phyloP scores from a whole-genome alignment of 2,329 filamentous ascomycete species.

The Polychaeton citri region DNA sequence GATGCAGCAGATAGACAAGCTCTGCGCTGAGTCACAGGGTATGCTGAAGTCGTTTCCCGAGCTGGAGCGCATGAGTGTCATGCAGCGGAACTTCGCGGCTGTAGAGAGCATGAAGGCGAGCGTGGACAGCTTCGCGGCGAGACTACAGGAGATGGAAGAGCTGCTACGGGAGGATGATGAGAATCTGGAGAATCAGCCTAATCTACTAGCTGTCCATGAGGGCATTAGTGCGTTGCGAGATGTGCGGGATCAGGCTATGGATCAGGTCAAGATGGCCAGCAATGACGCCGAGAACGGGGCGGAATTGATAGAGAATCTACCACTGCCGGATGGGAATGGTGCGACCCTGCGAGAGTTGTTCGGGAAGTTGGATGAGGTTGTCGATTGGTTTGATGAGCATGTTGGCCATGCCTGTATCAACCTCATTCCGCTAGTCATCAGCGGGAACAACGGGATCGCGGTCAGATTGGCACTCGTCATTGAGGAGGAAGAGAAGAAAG shows the following conservation, averaged over 20 bases:
- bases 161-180: slow-evolving; percentile 74
- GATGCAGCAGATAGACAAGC: slow-evolving; percentile 95
- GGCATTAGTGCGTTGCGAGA: slow-evolving; percentile 84
- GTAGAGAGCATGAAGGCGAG: slow-evolving; percentile 88
- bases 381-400: slow-evolving; percentile 94
- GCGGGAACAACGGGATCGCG: slow-evolving; percentile 77
- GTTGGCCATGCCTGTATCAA: slow-evolving; percentile 80
- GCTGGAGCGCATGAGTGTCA: slow-evolving; percentile 83
- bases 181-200: slow-evolving; percentile 81
- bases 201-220: slow-evolving; percentile 79
- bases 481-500: slow-evolving; percentile 91
- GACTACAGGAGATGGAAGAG: slow-evolving; percentile 60
- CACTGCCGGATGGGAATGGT: slow-evolving; percentile 49
- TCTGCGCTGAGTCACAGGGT: slow-evolving; percentile 92
- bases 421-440: slow-evolving; percentile 72
- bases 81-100: slow-evolving; percentile 89
- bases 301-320: slow-evolving; percentile 68
- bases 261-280: slow-evolving; percentile 58
- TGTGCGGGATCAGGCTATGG: slow-evolving; percentile 90
- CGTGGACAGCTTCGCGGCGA: slow-evolving; percentile 72
- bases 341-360: slow-evolving; percentile 85
- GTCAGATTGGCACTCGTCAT: slow-evolving; percentile 86
- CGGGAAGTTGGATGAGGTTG: slow-evolving; percentile 66
- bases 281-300: slow-evolving; percentile 83
- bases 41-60: slow-evolving; percentile 95